A percentile compares a stretch with the other conserved stretches of the same genome.
Conservation (phyloP, 2,329 filamentous ascomycete species). For the Pestalotiopsis fici region DNA sequence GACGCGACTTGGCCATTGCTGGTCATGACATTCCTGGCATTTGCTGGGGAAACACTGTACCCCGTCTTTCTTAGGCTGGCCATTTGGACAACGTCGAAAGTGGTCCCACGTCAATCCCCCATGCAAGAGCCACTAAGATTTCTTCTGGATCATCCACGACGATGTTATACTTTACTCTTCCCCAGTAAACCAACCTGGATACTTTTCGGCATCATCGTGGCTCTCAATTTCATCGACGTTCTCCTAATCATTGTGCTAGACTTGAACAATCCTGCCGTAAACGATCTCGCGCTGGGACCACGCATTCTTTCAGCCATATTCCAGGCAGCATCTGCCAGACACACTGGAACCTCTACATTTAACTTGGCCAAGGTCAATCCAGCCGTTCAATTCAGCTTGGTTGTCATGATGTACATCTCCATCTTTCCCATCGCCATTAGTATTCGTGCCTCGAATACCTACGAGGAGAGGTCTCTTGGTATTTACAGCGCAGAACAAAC, state of each 20-base stretch:
- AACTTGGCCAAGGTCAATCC: constrained; percentile 50
- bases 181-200: constrained; percentile 61
- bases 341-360: constrained; percentile 51
- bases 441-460: constrained; percentile 59
- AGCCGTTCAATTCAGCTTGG: constrained; percentile 57
- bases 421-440: constrained; percentile 51
- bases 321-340: constrained; percentile 53
- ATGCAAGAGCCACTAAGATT: constrained; percentile 52
- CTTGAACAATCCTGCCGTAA: constrained; percentile 52
- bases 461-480: constrained; percentile 59
- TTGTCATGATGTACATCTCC: constrained; percentile 62
- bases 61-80: constrained; percentile 58
- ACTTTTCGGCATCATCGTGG: constrained; percentile 49
- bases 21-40: constrained; percentile 48
- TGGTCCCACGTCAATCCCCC: constrained; percentile 37
- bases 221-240: constrained; percentile 55
- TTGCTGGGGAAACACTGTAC: constrained; percentile 57
- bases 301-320: constrained; percentile 59
- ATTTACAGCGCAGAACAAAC: constrained; percentile 35
- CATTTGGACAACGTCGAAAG: constrained; percentile 56
- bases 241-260: constrained; percentile 54
- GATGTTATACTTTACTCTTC: constrained; percentile 65
- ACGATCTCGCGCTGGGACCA: constrained; percentile 41
- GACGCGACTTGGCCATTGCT: constrained; percentile 44
- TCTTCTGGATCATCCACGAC: constrained; percentile 61